Evolutionary conservation across 108 stramenopile genomes (phyloP).

Genomic region (Nannochloropsis gaditana): DNA sequence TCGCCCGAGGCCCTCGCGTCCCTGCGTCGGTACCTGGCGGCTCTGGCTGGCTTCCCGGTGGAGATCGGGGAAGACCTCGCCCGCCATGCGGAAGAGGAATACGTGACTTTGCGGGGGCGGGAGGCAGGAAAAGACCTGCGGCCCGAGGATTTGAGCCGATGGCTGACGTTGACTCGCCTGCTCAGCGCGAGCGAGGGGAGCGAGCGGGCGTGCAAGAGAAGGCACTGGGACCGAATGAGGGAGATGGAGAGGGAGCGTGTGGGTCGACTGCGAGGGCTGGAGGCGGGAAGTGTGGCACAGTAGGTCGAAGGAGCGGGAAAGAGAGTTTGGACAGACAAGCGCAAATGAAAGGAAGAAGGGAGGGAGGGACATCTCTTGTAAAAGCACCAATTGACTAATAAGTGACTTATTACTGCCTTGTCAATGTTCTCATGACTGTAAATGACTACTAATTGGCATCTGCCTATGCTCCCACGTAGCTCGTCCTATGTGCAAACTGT

Average conservation of each 20-base stretch:
- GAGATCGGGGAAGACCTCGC: neutral
- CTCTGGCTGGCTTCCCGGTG: neutral
- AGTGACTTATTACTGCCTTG: no score
- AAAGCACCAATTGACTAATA: no score
- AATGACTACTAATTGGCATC: no score
- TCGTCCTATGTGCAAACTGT: no score
- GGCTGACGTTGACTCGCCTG: neutral
- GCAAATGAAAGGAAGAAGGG: neutral
- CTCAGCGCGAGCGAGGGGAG: constrained; percentile 1
- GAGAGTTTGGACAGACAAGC: neutral
- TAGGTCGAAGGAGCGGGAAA: neutral
- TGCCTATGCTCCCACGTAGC: no score
- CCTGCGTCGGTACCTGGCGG: neutral
- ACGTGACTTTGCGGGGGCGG: neutral
- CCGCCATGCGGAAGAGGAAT: neutral
- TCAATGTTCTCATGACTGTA: no score
- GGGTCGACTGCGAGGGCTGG: neutral
- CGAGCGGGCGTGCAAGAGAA: neutral
- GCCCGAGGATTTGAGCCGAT: neutral
- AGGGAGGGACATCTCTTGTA: neutral
- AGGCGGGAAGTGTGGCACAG: constrained; percentile 16
- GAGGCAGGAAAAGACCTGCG: neutral
- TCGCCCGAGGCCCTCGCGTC: neutral
- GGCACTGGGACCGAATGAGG: neutral
- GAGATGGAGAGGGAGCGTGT: neutral